Base-by-base conservation (phyloP, 768 basidiomycete genomes). In the Tulasnella sp. region DNA sequence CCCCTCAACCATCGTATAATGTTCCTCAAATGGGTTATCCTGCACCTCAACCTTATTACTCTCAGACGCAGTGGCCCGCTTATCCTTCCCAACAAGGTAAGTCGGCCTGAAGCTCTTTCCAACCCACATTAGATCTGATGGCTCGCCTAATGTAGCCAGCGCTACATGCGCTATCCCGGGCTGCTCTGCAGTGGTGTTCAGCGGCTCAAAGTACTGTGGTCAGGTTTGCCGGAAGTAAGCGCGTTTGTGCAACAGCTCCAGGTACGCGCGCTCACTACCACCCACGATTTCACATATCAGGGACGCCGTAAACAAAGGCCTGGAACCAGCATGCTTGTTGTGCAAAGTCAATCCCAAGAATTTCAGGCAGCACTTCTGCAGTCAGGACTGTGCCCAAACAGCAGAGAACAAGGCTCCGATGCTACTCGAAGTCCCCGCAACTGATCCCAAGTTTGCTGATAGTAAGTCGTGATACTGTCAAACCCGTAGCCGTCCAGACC, bases 361-460 rank as follows among this genome's bases (percentile, higher is more conserved):
- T 34, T 56, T 77, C 31, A 52, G 36, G 24, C 18, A n/a, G 39
- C 76, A 77, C 40, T 77, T 62, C 38, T 77, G 76, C 36, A 58
- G 76, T 18, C 76, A 71, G n/a, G 24, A 36, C 34, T 77, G 76
- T n/a, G 76, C n/a, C 16, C 36, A 38, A 19, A 38, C 31, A 34
- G 76, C 76, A 2, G 56, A 34, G 52, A 27, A 24, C 6, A 18
- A 77, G 16, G 76, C 21, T 3, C 76, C 76, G 39, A 62, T 77
- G 76, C 31, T 77, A 2, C 62, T 77, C 34, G 52, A 52, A 6
- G 58, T 77, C 19, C 76, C 76, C 3, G 31, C 27, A 52, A 77
- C 36, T 40, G 76, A 77, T 39, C 76, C 76, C 38, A 77, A 77
- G 27, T 77, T n/a, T 14, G 36, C 48, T 12, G 76, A 77, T n/a